Base-by-base conservation (phyloP, 306 rosid genomes). In the Senna tora region DNA sequence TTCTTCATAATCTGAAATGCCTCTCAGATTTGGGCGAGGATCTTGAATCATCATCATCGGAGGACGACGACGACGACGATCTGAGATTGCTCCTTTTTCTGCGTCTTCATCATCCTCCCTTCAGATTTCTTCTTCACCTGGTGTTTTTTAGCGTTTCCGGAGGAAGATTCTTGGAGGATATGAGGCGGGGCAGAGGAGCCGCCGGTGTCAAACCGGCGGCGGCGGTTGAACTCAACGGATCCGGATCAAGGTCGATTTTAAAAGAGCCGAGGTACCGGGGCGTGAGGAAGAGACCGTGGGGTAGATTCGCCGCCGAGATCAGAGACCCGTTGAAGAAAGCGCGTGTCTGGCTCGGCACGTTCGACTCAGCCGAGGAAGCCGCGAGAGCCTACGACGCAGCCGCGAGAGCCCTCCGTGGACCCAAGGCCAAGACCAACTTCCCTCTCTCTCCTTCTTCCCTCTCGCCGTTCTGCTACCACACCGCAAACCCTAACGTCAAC, bases 281-380 rank as follows among this genome's bases (percentile, higher is more conserved):
- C 13, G 96, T 92, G 2, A 77, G 98, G 30, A 89, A 83, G 54
- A 75, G 96, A 50, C 98, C 96, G n/a, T 92, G 98, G 98, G 98
- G 98, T 0, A 78, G 96, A 67, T 92, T 88, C 81, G 96, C 98
- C 15, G 98, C 98, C 25, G 98, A 92, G 91, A 92, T 92, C 91
- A 87, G 98, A 76, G 98, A 92, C 81, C 96, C 96, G 2, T 62
- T 88, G 89, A 90, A 90, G 81, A 92, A 92, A 63, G 83, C 90
- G 6, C 78, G 98, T 45, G 96, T 92, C 19, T 92, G 98, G 98
- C 90, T 92, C 0, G 98, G 98, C 6, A 92, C 98, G 0, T 92
- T 92, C 33, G 91, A 92, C 56, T 85, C 93, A 1, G 96, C 98
- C 1, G 98, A 90, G 70, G 96, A 90, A 15, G 98, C 98, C 43